Conservation (phyloP, 208 protist species). For the Leishmania guyanensis region DNA sequence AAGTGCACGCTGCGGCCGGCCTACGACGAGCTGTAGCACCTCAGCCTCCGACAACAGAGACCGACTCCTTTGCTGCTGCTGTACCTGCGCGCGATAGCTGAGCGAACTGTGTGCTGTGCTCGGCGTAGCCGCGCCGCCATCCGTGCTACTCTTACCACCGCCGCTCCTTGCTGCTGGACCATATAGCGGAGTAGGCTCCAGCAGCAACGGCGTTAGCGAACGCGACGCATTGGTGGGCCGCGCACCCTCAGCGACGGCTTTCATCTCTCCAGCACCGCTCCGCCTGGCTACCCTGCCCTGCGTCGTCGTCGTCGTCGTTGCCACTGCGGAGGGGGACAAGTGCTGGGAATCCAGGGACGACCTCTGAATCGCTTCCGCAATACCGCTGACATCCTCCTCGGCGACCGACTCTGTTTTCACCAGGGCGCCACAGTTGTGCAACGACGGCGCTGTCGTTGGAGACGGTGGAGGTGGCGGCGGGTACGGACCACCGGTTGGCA, state of each 20-base stretch:
- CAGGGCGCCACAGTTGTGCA: neutral
- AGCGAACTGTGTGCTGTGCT: neutral
- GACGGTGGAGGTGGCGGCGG: neutral
- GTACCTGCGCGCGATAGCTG: neutral
- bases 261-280: neutral
- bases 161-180: neutral
- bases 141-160: neutral
- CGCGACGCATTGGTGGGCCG: constrained; percentile 3
- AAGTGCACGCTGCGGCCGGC: constrained; percentile 42
- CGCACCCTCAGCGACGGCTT: neutral
- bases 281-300: neutral
- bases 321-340: neutral
- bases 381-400: neutral
- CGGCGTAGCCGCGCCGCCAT: neutral
- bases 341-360: neutral
- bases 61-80: constrained; percentile 11
- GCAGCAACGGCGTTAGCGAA: constrained; percentile 16
- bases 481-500: neutral
- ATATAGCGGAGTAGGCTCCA: constrained; percentile 30
- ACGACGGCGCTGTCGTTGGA: neutral
- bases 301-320: neutral
- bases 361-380: constrained; percentile 4
- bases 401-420: constrained; percentile 17
- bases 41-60: constrained; percentile 47
- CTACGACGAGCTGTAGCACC: constrained; percentile 65